A percentile compares a stretch with the other conserved stretches of the same genome.
phyloP scores from a whole-genome alignment of 371 early-diverging fungal species.

The Coemansia sp. region DNA sequence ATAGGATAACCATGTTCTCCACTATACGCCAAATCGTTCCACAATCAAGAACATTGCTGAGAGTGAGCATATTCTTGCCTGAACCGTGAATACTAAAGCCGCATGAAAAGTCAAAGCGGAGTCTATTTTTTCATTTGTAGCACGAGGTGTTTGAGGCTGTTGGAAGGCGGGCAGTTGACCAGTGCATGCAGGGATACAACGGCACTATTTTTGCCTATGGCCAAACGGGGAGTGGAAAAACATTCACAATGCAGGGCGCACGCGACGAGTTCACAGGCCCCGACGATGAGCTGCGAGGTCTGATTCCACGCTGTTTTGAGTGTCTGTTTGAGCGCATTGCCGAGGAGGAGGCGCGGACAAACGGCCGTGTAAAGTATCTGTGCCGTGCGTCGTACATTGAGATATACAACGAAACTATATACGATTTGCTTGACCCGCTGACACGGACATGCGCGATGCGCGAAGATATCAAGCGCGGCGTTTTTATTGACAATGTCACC shows the following conservation, averaged over 20 bases:
- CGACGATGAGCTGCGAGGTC: constrained; percentile 55
- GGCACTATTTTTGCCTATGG: constrained; percentile 88
- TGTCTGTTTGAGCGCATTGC: constrained; percentile 58
- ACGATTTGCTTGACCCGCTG: constrained; percentile 72
- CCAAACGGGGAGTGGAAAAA: constrained; percentile 91
- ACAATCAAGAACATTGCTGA: not conserved
- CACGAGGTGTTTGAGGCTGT: constrained; percentile 59
- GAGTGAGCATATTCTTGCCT: too few relatives aligned
- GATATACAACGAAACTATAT: constrained; percentile 91
- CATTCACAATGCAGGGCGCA: constrained; percentile 79
- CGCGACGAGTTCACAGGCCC: constrained; percentile 46
- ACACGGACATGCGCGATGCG: constrained; percentile 56
- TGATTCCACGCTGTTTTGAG: constrained; percentile 63
- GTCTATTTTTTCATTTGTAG: not conserved
- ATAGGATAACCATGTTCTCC: too few relatives aligned
- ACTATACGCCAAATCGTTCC: not conserved
- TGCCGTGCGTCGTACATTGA: constrained; percentile 82
- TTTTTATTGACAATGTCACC: constrained; percentile 60
- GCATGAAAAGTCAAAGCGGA: not conserved
- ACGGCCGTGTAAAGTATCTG: constrained; percentile 58
- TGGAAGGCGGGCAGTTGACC: constrained; percentile 67
- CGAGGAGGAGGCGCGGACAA: constrained; percentile 47
- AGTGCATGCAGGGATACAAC: constrained; percentile 77
- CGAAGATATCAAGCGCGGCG: constrained; percentile 64
- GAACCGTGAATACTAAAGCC: too few relatives aligned